Conservation (phyloP, 1,284 basidiomycete genomes). For the Erythrobasidium hasegawianum region DNA sequence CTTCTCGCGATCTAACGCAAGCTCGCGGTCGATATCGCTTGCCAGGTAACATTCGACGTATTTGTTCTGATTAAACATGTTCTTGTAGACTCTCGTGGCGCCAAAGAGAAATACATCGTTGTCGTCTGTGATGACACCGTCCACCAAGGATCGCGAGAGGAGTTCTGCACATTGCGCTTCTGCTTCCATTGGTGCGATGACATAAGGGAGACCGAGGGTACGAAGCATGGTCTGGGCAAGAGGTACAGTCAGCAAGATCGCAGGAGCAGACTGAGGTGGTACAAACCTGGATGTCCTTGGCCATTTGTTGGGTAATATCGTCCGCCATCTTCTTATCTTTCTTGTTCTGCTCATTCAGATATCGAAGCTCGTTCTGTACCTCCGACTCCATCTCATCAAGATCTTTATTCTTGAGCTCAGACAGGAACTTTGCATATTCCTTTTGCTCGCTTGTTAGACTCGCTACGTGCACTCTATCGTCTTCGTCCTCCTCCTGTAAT, state of each 20-base stretch:
- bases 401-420: constrained; percentile 78
- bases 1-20: constrained; percentile 80
- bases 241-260: constrained; percentile 7
- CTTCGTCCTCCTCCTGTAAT: constrained; percentile 39
- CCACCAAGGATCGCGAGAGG: constrained; percentile 76
- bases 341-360: constrained; percentile 76
- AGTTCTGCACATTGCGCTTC: constrained; percentile 98
- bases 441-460: constrained; percentile 65
- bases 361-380: constrained; percentile 85
- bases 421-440: constrained; percentile 86
- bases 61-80: constrained; percentile 99
- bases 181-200: constrained; percentile 98
- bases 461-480: constrained; percentile 43
- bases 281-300: constrained; percentile 85
- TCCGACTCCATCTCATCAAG: constrained; percentile 75
- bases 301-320: constrained; percentile 91
- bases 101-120: constrained; percentile 99
- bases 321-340: constrained; percentile 88
- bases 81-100: constrained; percentile 89
- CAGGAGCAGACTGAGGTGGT: not conserved
- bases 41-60: constrained; percentile 93
- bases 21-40: constrained; percentile 78
- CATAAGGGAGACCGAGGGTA: constrained; percentile 94
- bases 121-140: constrained; percentile 98
- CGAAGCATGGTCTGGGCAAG: constrained; percentile 67